Percentiles rank a stretch among this genome's conserved stretches.
These are phyloP conservation scores for Cytospora piceae DNA, from an alignment of 2,329 filamentous ascomycete genomes.

Conservation along the genomic window DNA sequence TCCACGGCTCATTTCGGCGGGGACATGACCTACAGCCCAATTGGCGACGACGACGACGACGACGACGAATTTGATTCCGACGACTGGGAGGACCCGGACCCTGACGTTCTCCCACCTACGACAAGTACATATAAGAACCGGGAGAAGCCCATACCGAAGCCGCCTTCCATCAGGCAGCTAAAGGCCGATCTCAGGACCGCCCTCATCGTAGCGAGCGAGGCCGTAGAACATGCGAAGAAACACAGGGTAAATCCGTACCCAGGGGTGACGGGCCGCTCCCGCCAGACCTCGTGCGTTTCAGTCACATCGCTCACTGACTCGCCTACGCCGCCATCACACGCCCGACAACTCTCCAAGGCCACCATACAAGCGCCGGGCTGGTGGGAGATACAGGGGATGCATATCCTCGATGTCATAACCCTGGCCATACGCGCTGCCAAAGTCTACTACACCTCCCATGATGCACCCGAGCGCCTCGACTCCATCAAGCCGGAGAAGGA, in stretches of 20 bases:
- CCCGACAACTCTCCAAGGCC: slow-evolving; percentile 31
- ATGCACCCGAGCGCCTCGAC: slow-evolving; percentile 82
- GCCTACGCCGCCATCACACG: slow-evolving; percentile 30
- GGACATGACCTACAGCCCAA: slow-evolving; percentile 39
- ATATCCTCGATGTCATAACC: slow-evolving; percentile 89
- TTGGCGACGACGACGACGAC: slow-evolving; percentile 49
- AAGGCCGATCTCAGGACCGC: slow-evolving; percentile 68
- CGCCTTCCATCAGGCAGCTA: slow-evolving; percentile 80
- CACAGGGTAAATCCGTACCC: slow-evolving; percentile 27
- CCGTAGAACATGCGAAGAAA: slow-evolving; percentile 62
- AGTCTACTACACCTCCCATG: slow-evolving; percentile 93
- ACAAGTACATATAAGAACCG: slow-evolving; percentile 93
- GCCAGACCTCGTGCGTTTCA: slow-evolving; percentile 27
- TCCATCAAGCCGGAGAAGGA: slow-evolving; percentile 85
- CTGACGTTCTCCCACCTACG: slow-evolving; percentile 88
- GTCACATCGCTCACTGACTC: slow-evolving; percentile 28
- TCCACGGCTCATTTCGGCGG: slow-evolving; percentile 41
- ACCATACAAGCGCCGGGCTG: slow-evolving; percentile 62
- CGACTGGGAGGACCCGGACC: slow-evolving; percentile 67
- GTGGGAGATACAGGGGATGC: slow-evolving; percentile 88
- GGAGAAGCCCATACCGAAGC: slow-evolving; percentile 78
- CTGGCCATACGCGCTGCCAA: slow-evolving; percentile 95
- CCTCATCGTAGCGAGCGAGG: slow-evolving; percentile 70
- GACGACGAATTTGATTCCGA: slow-evolving; percentile 56
- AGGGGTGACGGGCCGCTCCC: slow-evolving; percentile 38